Conservation (phyloP, 139 green algal genomes). For the Diplosphaera chodatii region DNA sequence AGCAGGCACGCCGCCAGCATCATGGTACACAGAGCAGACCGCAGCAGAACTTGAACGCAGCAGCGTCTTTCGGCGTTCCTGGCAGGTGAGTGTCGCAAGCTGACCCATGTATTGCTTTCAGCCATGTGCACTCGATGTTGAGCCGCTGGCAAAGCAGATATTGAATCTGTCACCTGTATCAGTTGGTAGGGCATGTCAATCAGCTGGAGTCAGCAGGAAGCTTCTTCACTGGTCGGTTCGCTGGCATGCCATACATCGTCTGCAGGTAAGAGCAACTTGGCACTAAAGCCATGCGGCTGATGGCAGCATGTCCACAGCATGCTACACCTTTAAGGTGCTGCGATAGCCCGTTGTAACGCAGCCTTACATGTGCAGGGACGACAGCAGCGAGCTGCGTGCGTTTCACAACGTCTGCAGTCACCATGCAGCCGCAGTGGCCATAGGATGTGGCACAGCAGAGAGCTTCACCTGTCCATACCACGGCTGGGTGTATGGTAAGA, state of each 20-base stretch:
- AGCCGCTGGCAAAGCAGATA: no score
- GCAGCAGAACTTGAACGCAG: slow-evolving; percentile 17
- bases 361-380: no score
- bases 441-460: slow-evolving; percentile 16
- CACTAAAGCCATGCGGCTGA: no score
- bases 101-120: no score
- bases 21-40: slow-evolving; percentile 27
- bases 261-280: no score
- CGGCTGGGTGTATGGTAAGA: slow-evolving; percentile 47
- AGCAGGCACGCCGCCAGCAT: slow-evolving; percentile 31
- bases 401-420: slow-evolving; percentile 65
- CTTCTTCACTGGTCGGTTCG: slow-evolving; percentile 20
- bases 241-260: slow-evolving; percentile 21
- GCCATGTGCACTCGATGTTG: no score
- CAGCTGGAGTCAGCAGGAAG: slow-evolving; percentile 16
- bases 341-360: no score
- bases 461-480: slow-evolving; percentile 59
- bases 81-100: slow-evolving; percentile 21
- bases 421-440: slow-evolving; percentile 45
- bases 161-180: no score
- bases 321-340: no score
- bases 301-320: no score
- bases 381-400: slow-evolving; percentile 28
- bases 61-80: slow-evolving; percentile 24
- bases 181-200: slow-evolving; percentile 14